Conservation (phyloP, 176 grass and related monocot genomes). For the Panicum miliaceum region DNA sequence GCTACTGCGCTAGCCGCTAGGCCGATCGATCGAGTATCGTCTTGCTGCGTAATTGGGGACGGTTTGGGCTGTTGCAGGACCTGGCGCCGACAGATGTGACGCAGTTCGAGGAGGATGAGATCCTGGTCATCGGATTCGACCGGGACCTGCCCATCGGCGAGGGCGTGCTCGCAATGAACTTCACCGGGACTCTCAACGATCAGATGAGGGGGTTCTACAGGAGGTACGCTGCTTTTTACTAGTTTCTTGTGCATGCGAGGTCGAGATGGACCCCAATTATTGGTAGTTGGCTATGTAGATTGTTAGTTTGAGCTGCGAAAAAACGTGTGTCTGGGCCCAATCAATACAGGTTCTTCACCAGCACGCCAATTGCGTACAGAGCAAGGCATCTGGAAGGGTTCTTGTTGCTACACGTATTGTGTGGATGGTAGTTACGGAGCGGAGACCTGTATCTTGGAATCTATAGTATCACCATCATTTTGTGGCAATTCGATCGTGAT, state of each 20-base stretch:
- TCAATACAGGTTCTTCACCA: neutral
- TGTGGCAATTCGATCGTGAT: neutral
- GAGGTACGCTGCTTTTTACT: slow-evolving; percentile 45
- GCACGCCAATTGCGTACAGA: neutral
- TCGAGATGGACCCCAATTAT: neutral
- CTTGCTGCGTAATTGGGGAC: neutral
- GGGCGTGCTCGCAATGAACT: slow-evolving; percentile 62
- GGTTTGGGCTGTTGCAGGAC: slow-evolving; percentile 24
- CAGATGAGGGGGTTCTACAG: slow-evolving; percentile 86
- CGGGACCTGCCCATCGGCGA: slow-evolving; percentile 53
- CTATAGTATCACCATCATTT: neutral
- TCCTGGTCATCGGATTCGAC: slow-evolving; percentile 66
- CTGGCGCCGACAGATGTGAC: slow-evolving; percentile 46
- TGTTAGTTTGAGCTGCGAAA: neutral
- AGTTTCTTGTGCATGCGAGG: neutral
- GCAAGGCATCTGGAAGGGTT: neutral
- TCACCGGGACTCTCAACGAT: slow-evolving; percentile 73
- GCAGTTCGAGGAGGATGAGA: slow-evolving; percentile 66
- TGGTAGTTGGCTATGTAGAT: neutral
- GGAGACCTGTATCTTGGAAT: neutral
- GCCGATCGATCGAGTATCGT: neutral
- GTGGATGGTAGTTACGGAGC: neutral
- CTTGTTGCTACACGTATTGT: neutral
- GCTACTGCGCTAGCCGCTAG: too few species aligned
- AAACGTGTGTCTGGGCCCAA: neutral